A percentile compares a stretch with the other conserved stretches of the same genome.
phyloP scores from a whole-genome alignment of 2,329 filamentous ascomycete genomes.

The Aspergillus novofumigatus region DNA sequence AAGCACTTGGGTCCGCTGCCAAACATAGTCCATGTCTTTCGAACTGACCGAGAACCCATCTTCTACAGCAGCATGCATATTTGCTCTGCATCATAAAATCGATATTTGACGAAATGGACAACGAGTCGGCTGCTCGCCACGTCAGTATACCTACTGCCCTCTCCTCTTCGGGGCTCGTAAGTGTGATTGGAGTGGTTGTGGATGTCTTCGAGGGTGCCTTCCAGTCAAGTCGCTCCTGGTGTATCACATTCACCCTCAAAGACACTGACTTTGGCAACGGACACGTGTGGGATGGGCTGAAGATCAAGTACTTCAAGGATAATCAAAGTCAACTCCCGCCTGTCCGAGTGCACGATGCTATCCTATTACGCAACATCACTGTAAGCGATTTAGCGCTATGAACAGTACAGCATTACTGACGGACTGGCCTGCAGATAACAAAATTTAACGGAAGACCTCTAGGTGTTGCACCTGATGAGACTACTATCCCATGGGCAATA shows the following conservation, averaged over 20 bases:
- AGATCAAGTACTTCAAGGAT: conserved; percentile 60
- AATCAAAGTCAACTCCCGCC: conserved; percentile 41
- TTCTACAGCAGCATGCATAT: background rate
- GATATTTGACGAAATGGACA: background rate
- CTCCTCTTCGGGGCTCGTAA: conserved; percentile 40
- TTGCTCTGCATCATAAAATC: background rate
- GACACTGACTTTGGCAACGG: conserved; percentile 51
- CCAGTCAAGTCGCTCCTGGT: conserved; percentile 53
- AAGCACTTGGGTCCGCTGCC: background rate
- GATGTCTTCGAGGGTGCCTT: conserved; percentile 55
- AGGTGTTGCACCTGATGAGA: conserved; percentile 25
- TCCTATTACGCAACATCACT: conserved; percentile 58
- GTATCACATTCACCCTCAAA: conserved; percentile 57
- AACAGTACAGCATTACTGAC: conserved; percentile 11
- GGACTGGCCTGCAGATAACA: conserved; percentile 13
- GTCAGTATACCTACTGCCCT: conserved; percentile 46
- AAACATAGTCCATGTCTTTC: background rate
- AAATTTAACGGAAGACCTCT: conserved; percentile 16
- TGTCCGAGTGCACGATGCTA: conserved; percentile 56
- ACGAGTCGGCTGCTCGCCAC: conserved; percentile 34
- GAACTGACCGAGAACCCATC: background rate
- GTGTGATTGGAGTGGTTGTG: conserved; percentile 66
- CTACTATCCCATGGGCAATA: conserved; percentile 31
- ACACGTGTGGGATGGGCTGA: conserved; percentile 38
- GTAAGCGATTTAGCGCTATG: conserved; percentile 37